phyloP scores from a whole-genome alignment of 2,329 filamentous ascomycete species.

The Aspergillus sp. region DNA sequence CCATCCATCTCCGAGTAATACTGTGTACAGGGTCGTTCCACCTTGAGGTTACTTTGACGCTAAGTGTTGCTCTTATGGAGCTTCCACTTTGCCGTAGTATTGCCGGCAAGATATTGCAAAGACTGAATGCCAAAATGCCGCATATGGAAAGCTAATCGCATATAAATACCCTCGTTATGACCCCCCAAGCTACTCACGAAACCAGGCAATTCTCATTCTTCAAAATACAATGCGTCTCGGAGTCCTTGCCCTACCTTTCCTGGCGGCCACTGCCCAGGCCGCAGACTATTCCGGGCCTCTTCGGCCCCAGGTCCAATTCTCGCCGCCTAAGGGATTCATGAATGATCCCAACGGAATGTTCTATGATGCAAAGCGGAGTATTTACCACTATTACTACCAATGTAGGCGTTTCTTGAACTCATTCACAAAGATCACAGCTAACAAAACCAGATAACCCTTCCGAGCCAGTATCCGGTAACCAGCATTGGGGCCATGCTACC shows the following conservation, averaged over 20 bases:
- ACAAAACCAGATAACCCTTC: constrained; percentile 42
- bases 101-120: no score
- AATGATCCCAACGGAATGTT: constrained; percentile 63
- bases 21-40: no score
- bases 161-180: not conserved
- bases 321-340: constrained; percentile 26
- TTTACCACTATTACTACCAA: constrained; percentile 62
- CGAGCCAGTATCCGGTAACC: constrained; percentile 47
- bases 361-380: constrained; percentile 46
- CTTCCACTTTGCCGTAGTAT: no score
- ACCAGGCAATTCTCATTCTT: not conserved
- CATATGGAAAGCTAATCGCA: not conserved
- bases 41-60: no score
- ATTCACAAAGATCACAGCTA: not conserved
- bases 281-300: constrained; percentile 12
- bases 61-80: no score
- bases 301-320: constrained; percentile 28
- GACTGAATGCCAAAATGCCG: no score
- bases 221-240: not conserved
- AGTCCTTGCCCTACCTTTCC: not conserved
- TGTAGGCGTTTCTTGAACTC: constrained; percentile 29
- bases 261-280: not conserved
- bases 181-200: not conserved
- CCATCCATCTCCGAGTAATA: no score
- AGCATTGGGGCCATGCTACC: constrained; percentile 63